These are phyloP conservation scores for Strobilomyces dryophilus DNA, from an alignment of 768 basidiomycete species.

Conservation along the genomic window DNA sequence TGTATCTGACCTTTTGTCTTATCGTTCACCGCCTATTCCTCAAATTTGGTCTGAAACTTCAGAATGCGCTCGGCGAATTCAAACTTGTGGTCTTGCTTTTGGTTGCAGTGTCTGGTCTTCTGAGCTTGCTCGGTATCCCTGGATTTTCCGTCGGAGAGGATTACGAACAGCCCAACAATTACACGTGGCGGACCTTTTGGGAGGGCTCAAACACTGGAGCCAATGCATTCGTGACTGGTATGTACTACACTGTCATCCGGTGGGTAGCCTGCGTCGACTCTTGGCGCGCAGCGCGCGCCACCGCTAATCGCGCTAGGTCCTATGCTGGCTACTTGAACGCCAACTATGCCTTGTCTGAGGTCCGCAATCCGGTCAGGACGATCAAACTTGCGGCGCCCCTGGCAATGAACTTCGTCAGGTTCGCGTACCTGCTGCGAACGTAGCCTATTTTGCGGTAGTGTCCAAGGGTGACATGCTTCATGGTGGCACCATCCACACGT, in stretches of 20 bases:
- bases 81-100: constrained; percentile 54
- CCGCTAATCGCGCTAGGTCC: constrained; percentile 41
- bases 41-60: constrained; percentile 55
- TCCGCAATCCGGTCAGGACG: constrained; percentile 64
- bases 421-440: constrained; percentile 61
- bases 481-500: constrained; percentile 47
- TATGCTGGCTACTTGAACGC: constrained; percentile 72
- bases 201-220: constrained; percentile 50
- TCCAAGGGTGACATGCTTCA: constrained; percentile 63
- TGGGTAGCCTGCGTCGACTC: constrained; percentile 19
- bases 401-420: constrained; percentile 55
- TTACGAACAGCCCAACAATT: constrained; percentile 53
- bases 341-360: constrained; percentile 70
- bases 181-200: constrained; percentile 59
- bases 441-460: constrained; percentile 74
- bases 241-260: constrained; percentile 76
- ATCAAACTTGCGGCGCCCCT: constrained; percentile 68
- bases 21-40: constrained; percentile 52
- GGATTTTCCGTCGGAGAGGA: constrained; percentile 48
- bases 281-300: not conserved
- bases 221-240: constrained; percentile 59
- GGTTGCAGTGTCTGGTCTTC: constrained; percentile 51
- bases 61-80: constrained; percentile 58
- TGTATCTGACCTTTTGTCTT: constrained; percentile 53
- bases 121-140: constrained; percentile 45